Conservation (phyloP, 2,329 filamentous ascomycete species). For the Aspergillus pseudoviridinutans region DNA sequence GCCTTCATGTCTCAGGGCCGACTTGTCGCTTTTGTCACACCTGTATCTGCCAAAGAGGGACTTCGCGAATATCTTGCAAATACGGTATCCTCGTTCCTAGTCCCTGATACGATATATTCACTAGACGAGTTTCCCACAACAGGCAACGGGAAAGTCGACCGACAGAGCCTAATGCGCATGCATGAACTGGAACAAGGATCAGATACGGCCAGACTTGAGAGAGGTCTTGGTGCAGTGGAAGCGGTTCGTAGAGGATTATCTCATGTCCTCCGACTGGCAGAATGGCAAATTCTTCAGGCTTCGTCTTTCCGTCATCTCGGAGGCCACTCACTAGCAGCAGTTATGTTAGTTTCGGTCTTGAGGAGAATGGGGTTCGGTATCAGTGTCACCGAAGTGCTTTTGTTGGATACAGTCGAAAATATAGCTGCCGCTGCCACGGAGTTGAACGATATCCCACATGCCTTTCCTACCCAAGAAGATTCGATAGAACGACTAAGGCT, state of each 20-base stretch:
- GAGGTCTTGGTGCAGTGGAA: neutral
- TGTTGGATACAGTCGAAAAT: neutral
- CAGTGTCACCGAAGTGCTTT: neutral
- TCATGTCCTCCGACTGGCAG: neutral
- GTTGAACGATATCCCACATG: neutral
- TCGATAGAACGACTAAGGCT: neutral
- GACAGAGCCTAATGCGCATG: neutral
- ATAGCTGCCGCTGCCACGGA: neutral
- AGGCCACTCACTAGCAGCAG: conserved; percentile 2
- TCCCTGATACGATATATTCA: conserved; percentile 5
- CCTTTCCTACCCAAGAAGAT: neutral
- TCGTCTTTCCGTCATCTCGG: conserved; percentile 1
- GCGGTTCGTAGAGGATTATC: neutral
- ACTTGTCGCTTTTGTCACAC: conserved; percentile 4
- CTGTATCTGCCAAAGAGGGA: neutral
- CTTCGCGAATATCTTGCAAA: neutral
- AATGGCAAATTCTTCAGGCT: neutral
- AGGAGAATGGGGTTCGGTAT: conserved; percentile 1
- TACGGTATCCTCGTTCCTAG: conserved; percentile 9
- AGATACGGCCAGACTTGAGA: neutral
- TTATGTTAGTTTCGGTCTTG: neutral
- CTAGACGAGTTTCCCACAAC: conserved; percentile 2
- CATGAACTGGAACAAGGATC: neutral
- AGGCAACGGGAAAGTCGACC: conserved; percentile 7
- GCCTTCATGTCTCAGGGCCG: conserved; percentile 2